Base-by-base conservation (phyloP, 2,329 filamentous ascomycete species). In the Xylaria arbuscula region DNA sequence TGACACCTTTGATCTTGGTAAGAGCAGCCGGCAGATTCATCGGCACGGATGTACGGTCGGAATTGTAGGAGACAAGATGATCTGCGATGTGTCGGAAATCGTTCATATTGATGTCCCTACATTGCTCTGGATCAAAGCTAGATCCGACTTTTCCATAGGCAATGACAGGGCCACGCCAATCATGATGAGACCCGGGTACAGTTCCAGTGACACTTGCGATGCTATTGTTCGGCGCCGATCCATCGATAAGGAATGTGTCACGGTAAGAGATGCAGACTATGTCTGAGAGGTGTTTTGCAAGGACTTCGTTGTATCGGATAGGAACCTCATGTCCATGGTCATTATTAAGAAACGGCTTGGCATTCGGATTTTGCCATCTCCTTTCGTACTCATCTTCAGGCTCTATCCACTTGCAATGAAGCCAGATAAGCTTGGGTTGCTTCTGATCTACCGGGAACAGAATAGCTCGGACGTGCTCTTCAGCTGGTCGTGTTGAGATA, bases 51-150 rank as follows among this genome's bases (percentile, higher is more conserved):
- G 11, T 13, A 5, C 8, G 64, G 32, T 55, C 22, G 42, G 36
- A 13, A 1, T 24, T 32, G 24, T 70, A 69, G 5, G 64, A 59
- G 36, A 64, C 3, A 11, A 74, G 47, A 24, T 54, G 48, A 19
- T 73, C 69, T 6, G 64, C 36, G 15, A 72, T 38, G 47, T 74
- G 69, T 2, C 73, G 72, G 28, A 74, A 72, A 58, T 74, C 72
- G 11, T 63, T 66, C 72, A 74, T 68, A 34, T 69, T 63, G 11
- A 73, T 38, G 64, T 74, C 73, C 53, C 61, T 70, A 34, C 57
- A 70, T 42, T n/a, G 5, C 0, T 11, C 11, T 42, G 60, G 42
- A 28, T 69, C 64, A 3, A 48, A 2, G 4, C 17, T 34, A 5
- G 34, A 2, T 1, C 66, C 62, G 22, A 40, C 24, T 4, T 47